phyloP scores from a whole-genome alignment of 2,329 filamentous ascomycete genomes.

The Alternaria gaisen region DNA sequence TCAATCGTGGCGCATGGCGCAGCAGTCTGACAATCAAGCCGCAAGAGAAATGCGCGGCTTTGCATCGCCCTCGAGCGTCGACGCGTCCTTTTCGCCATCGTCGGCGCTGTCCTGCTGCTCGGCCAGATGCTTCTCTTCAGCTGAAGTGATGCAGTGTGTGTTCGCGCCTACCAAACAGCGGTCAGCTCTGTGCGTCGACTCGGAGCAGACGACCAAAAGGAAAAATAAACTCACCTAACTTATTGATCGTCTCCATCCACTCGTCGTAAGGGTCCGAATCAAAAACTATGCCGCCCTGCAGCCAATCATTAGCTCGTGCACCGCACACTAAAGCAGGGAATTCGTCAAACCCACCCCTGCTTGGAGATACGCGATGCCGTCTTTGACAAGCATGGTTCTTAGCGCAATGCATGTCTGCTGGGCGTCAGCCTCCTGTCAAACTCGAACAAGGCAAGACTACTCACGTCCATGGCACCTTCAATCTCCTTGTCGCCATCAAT shows the following conservation, averaged over 20 bases:
- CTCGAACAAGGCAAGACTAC: constrained; percentile 26
- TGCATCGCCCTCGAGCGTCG: constrained; percentile 21
- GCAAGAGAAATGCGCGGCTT: constrained; percentile 39
- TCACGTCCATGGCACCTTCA: constrained; percentile 85
- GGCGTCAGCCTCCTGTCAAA: constrained; percentile 36
- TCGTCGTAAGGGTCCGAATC: constrained; percentile 92
- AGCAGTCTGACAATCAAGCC: constrained; percentile 32
- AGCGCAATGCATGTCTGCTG: constrained; percentile 70
- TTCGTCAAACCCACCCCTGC: constrained; percentile 73
- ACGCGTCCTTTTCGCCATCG: constrained; percentile 20
- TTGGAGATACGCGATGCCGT: constrained; percentile 90
- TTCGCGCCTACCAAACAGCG: constrained; percentile 65
- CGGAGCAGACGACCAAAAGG: constrained; percentile 1
- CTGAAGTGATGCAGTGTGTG: constrained; percentile 84
- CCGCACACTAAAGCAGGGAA: constrained; percentile 24
- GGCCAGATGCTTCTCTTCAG: constrained; percentile 73
- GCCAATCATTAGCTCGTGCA: constrained; percentile 31
- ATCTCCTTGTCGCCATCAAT: constrained; percentile 68
- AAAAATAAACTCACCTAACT: constrained; percentile 66
- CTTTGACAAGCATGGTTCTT: constrained; percentile 93
- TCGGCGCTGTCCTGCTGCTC: constrained; percentile 48
- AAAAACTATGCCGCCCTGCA: constrained; percentile 49
- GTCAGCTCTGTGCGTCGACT: constrained; percentile 29
- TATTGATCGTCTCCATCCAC: constrained; percentile 97
- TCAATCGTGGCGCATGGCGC: constrained; percentile 31